Conservation (phyloP, 2,329 filamentous ascomycete species). For the Claviceps purpurea region DNA sequence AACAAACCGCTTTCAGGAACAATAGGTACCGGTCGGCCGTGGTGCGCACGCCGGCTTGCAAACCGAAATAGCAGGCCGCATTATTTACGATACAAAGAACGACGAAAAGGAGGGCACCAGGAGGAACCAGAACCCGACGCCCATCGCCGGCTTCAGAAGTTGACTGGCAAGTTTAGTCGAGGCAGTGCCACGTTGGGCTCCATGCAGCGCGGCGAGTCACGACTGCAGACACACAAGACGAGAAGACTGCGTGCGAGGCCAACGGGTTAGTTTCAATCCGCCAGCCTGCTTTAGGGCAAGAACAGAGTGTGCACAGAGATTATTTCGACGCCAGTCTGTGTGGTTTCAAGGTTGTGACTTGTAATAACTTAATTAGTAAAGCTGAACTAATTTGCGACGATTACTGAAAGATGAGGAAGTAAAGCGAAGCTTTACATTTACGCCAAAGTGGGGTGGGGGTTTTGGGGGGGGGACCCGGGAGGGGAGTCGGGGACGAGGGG, state of each 20-base stretch:
- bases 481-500: no score
- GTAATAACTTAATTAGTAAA: no score
- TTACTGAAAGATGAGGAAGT: no score
- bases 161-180: background rate
- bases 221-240: background rate
- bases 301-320: background rate
- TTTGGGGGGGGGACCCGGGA: no score
- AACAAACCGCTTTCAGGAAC: no score
- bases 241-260: background rate
- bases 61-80: background rate
- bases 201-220: background rate
- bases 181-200: conserved; percentile 3
- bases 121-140: background rate
- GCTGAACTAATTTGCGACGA: no score
- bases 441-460: no score
- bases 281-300: background rate
- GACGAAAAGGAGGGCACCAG: background rate
- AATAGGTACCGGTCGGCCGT: no score
- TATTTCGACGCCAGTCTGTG: no score
- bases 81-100: background rate
- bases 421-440: no score
- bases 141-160: background rate
- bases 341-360: no score
- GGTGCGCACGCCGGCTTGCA: background rate
- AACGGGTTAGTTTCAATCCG: background rate